Percentiles rank a stretch among this genome's conserved stretches.
Evolutionary conservation across 2,329 filamentous ascomycete genomes (phyloP).

Genomic region (Ascochyta pisi): DNA sequence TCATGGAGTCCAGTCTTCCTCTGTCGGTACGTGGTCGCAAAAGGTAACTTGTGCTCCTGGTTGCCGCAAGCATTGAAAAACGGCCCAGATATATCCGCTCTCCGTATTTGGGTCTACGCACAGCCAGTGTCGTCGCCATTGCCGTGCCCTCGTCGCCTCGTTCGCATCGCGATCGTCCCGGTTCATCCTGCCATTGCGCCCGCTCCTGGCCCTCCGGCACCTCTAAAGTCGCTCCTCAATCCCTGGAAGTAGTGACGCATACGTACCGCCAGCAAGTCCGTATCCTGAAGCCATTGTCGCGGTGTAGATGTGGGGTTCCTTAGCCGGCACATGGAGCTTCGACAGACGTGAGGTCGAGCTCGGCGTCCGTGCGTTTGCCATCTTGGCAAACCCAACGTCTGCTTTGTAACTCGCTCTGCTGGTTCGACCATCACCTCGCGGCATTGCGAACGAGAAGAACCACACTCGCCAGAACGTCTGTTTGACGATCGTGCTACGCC

Average conservation of each 20-base stretch:
- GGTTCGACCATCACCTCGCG: neutral
- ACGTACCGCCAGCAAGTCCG: constrained; percentile 79
- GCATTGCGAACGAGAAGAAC: neutral
- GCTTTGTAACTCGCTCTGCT: neutral
- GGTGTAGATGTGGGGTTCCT: constrained; percentile 39
- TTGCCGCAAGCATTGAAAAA: neutral
- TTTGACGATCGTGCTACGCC: neutral
- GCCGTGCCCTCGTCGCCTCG: constrained; percentile 1
- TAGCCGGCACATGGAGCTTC: constrained; percentile 18
- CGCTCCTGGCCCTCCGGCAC: constrained; percentile 12
- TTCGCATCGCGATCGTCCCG: constrained; percentile 11
- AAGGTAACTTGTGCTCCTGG: neutral
- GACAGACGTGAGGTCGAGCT: constrained; percentile 28
- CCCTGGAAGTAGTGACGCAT: neutral
- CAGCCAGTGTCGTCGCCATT: neutral
- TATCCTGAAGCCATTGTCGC: constrained; percentile 79
- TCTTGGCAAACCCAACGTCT: constrained; percentile 3
- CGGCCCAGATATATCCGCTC: neutral
- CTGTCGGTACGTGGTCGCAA: neutral
- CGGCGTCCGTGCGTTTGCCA: neutral
- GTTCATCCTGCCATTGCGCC: constrained; percentile 30
- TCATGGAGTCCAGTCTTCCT: neutral
- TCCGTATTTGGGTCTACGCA: neutral
- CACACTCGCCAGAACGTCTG: neutral
- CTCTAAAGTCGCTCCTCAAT: constrained; percentile 10